Evolutionary conservation across 108 stramenopile species (phyloP), one percentile per base, ranked within the genome.

Genomic region (Cafeteria roenbergensis): DNA sequence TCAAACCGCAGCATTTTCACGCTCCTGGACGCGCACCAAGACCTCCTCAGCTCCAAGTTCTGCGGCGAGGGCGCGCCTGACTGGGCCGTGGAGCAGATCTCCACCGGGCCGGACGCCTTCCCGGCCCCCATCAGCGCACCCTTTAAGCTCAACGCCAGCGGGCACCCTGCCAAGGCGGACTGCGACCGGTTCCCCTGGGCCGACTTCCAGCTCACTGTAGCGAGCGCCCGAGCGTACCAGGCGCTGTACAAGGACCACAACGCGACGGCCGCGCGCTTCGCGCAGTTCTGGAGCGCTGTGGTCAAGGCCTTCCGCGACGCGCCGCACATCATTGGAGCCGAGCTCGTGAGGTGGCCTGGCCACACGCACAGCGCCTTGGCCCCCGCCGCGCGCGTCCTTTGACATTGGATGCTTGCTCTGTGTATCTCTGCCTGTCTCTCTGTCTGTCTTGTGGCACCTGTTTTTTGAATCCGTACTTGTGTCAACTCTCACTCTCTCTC

Each of bases 51-150:
- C 4, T 8, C 28, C 8, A 62, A 62, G 38, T 66, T 66, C 28
- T 66, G 65, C n/a, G 65, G 65, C 8, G 65, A 66, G 48, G 65
- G 65, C 48, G 55, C 48, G n/a, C 65, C 65, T 6, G 25, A 38
- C 26, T 66, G 61, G 61, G 61, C 17, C 4, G 31, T 33, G 26
- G 31, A 27, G 35, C 24, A 6, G 38, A 34, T 48, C 35, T n/a
- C n/a, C n/a, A 62, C 9, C 33, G 61, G 28, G 4, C 42, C 51
- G 4, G 8, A 56, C 25, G 37, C 28, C 8, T 28, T 62, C 9
- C 25, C 25, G 6, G 6, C 8, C 9, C 37, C 28, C 8, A 34
- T 33, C n/a, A 34, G 12, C 12, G 6, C 42, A 6, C 42, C 42
- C 6, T 48, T 48, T 17, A 17, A 48, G 42, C 6, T 12, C 17